phyloP scores from a whole-genome alignment of 768 basidiomycete species.

The Amanita molliuscula region DNA sequence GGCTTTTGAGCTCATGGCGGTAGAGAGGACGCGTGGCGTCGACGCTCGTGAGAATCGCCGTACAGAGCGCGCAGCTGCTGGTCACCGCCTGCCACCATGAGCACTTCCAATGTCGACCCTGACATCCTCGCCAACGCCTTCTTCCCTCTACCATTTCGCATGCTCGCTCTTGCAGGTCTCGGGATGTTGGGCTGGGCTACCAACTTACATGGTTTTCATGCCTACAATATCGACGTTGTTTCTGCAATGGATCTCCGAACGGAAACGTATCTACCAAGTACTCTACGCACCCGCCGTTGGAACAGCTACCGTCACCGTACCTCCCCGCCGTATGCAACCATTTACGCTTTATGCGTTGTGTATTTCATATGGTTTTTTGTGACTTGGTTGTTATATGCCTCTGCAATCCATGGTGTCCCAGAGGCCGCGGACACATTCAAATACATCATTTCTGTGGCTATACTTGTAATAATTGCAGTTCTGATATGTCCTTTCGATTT shows the following conservation, averaged over 20 bases:
- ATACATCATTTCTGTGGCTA: constrained; percentile 63
- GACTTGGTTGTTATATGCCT: constrained; percentile 64
- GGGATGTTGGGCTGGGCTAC: constrained; percentile 88
- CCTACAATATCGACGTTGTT: constrained; percentile 64
- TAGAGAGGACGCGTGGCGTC: constrained; percentile 8
- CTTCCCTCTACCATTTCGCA: constrained; percentile 91
- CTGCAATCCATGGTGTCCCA: constrained; percentile 45
- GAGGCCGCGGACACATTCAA: constrained; percentile 64
- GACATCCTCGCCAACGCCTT: constrained; percentile 40
- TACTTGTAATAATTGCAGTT: constrained; percentile 42
- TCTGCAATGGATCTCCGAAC: constrained; percentile 57
- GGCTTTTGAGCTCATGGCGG: constrained; percentile 31
- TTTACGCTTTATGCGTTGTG: constrained; percentile 57
- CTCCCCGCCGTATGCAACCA: constrained; percentile 39
- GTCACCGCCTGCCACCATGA: neutral
- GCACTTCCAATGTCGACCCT: constrained; percentile 12
- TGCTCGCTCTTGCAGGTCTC: constrained; percentile 65
- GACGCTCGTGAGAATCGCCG: neutral
- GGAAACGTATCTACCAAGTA: constrained; percentile 14
- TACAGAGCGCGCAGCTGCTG: neutral
- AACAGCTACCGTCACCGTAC: constrained; percentile 26
- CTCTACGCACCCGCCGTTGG: constrained; percentile 18
- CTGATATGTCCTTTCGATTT: constrained; percentile 62
- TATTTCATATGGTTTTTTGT: constrained; percentile 52
- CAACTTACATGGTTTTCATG: constrained; percentile 78